Conservation (phyloP, 768 basidiomycete genomes). For the Roridomyces roridus region DNA sequence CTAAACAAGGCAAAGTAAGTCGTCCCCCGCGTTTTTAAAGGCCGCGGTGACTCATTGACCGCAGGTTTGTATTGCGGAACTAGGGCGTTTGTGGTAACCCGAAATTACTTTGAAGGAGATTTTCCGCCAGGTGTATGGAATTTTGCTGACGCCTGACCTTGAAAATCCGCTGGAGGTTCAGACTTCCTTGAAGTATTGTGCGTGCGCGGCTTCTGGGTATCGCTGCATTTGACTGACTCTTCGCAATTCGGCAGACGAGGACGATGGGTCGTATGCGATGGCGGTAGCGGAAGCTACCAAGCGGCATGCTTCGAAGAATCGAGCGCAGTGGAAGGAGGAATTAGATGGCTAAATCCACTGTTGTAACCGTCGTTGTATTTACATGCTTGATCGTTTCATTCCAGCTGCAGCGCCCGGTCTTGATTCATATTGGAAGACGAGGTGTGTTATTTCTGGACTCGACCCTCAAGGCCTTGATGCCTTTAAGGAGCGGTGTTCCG, state of each 20-base stretch:
- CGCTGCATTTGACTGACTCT: not conserved
- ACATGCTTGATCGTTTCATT: no score
- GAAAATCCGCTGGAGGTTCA: constrained; percentile 38
- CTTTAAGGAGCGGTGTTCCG: no score
- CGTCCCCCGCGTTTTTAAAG: not conserved
- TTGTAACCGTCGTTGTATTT: no score
- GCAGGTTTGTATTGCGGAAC: constrained; percentile 36
- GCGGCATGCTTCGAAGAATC: constrained; percentile 31
- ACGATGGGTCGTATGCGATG: constrained; percentile 36
- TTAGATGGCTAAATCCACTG: constrained; percentile 12
- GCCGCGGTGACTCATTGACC: not conserved
- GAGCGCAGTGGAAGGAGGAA: constrained; percentile 31
- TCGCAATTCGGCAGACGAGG: constrained; percentile 30
- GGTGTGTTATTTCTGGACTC: no score
- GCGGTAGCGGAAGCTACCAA: constrained; percentile 31
- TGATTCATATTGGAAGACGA: no score
- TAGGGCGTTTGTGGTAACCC: constrained; percentile 36
- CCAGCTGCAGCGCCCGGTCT: no score
- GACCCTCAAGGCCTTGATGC: no score
- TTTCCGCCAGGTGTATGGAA: constrained; percentile 31
- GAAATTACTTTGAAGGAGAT: constrained; percentile 35
- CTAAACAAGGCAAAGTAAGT: constrained; percentile 36
- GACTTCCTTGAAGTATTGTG: constrained; percentile 37
- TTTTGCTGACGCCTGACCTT: constrained; percentile 33
- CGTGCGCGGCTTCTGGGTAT: no score